Conservation (phyloP, 2,329 filamentous ascomycete genomes). For the Epichloe elymi region DNA sequence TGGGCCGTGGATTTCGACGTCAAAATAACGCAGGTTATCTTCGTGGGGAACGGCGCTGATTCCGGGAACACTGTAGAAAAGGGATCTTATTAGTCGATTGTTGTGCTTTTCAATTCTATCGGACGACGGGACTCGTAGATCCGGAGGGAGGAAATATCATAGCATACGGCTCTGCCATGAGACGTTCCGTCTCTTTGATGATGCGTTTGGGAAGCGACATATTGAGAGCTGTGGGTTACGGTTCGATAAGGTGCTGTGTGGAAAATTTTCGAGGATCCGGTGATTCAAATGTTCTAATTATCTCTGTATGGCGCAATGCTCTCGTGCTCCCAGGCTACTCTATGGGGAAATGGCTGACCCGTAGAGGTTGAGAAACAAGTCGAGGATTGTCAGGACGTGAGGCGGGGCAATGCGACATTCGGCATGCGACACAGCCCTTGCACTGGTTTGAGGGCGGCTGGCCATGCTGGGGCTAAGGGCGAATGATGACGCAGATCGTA, state of each 20-base stretch:
- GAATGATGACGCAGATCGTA: background rate
- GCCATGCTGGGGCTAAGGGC: background rate
- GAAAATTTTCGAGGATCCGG: background rate
- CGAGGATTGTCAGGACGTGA: slow-evolving; percentile 1
- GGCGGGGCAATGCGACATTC: slow-evolving; percentile 6
- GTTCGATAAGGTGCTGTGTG: background rate
- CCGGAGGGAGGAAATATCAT: slow-evolving; percentile 3
- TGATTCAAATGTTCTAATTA: background rate
- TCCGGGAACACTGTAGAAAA: slow-evolving; percentile 61
- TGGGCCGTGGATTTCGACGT: slow-evolving; percentile 90
- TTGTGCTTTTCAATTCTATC: background rate
- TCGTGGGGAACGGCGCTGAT: slow-evolving; percentile 94
- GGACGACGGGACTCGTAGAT: slow-evolving; percentile 1
- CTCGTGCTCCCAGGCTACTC: background rate
- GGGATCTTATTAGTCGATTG: background rate
- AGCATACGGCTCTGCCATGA: slow-evolving; percentile 88
- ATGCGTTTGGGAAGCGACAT: slow-evolving; percentile 91
- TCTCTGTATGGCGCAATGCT: background rate
- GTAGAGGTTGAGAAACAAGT: background rate
- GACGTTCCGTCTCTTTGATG: slow-evolving; percentile 93
- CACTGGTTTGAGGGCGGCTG: background rate
- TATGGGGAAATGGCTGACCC: background rate
- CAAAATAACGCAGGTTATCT: slow-evolving; percentile 95
- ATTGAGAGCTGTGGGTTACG: slow-evolving; percentile 1
- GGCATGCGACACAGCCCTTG: slow-evolving; percentile 8